phyloP scores from a whole-genome alignment of 2,329 filamentous ascomycete species.

The Whalleya microplaca region DNA sequence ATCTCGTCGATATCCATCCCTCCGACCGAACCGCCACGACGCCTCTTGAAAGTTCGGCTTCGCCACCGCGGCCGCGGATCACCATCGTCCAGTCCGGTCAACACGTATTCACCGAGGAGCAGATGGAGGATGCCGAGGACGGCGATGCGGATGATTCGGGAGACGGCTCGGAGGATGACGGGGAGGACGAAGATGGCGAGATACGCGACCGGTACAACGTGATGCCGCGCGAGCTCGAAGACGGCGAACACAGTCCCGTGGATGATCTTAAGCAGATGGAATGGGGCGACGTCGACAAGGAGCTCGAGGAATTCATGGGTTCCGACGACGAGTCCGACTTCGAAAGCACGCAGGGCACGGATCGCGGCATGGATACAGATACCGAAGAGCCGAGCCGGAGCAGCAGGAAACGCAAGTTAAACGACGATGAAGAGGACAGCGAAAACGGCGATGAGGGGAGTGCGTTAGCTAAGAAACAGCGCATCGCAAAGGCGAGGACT shows the following conservation, averaged over 20 bases:
- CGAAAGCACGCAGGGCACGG: constrained; percentile 37
- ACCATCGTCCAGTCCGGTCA: constrained; percentile 39
- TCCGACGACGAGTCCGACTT: constrained; percentile 53
- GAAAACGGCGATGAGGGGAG: constrained; percentile 30
- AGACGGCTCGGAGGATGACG: constrained; percentile 41
- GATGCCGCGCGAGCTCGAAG: constrained; percentile 52
- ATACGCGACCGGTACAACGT: constrained; percentile 51
- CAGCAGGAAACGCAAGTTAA: constrained; percentile 35
- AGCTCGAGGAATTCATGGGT: constrained; percentile 67
- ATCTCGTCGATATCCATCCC: constrained; percentile 75
- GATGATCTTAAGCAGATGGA: constrained; percentile 36
- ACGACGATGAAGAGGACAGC: constrained; percentile 30
- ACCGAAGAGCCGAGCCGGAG: constrained; percentile 37
- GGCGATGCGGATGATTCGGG: constrained; percentile 47
- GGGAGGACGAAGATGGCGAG: constrained; percentile 39
- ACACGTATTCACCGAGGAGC: constrained; percentile 26
- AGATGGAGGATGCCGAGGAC: constrained; percentile 46
- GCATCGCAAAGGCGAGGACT: constrained; percentile 43
- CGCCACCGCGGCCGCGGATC: constrained; percentile 50
- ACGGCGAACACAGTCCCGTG: constrained; percentile 42
- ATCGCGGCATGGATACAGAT: constrained; percentile 36
- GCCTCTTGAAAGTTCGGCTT: constrained; percentile 37
- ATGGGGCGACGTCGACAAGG: constrained; percentile 56
- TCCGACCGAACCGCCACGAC: constrained; percentile 57
- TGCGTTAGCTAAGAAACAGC: constrained; percentile 46